Base-by-base conservation (phyloP, 208 protist species). In the Leishmania tarentolae region DNA sequence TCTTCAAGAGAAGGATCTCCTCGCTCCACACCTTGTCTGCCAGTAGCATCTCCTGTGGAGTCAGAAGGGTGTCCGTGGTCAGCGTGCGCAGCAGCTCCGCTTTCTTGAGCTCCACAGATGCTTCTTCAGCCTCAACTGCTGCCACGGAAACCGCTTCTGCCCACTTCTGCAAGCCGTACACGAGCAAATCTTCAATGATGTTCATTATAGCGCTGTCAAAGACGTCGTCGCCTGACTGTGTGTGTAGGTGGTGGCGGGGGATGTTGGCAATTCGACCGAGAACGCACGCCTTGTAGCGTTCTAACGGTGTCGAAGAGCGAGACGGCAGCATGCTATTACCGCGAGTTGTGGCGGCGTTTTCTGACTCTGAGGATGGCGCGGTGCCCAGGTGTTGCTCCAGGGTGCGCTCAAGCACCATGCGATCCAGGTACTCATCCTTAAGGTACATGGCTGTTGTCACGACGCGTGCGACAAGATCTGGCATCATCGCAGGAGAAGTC, bases 401-500 rank as follows among this genome's bases (percentile, higher is more conserved):
- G 17, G 82, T 80, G 28, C 92, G 84, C 75, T 94, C 86, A 69
- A 97, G 65, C 57, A 96, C 87, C 88, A 97, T 89, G 11, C 92
- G 91, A 40, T 97, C 94, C 76, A 97, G 84, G 80, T 97, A 97
- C 69, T 97, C 94, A 80, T 97, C 94, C 76, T 97, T 97, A 35
- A 96, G 56, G 77, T 90, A 92, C 37, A 95, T 86, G 17, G 88
- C 92, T 0, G 90, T 85, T 52, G 87, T 90, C 35, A 95, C 72
- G 6, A 95, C 86, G 35, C 94, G 91, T 19, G 89, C 88, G 9
- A 93, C 91, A 4, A 97, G 86, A 79, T 95, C 85, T 2, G 92
- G 90, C 31, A 95, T 74, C 21, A 17, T 28, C 7, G 76, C n/a
- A 17, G 76, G 59, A 40, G 76, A n/a, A 35, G 76, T 24, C 17